Conservation (phyloP, 805 yeast species). For the Candida chilensis region DNA sequence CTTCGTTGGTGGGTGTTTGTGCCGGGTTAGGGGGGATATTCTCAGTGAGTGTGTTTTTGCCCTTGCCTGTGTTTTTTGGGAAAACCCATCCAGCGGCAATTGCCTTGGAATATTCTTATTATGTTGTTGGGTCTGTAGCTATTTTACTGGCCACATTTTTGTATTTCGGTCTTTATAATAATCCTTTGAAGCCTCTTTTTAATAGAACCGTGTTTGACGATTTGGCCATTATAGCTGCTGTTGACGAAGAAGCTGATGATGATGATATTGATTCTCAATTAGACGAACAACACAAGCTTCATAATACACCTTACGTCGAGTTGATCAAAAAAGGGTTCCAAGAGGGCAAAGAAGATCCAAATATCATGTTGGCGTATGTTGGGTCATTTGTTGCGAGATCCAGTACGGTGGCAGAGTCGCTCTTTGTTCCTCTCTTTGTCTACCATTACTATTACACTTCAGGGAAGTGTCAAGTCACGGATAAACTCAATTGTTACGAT, state of each 20-base stretch:
- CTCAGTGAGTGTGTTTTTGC: slow-evolving; percentile 44
- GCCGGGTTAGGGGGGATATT: slow-evolving; percentile 64
- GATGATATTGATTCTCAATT: slow-evolving; percentile 6
- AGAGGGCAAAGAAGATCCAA: slow-evolving; percentile 33
- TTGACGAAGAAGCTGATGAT: slow-evolving; percentile 9
- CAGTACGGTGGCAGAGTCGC: slow-evolving; percentile 46
- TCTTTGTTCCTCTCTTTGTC: slow-evolving; percentile 57
- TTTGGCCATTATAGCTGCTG: slow-evolving; percentile 13
- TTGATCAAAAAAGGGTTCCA: slow-evolving; percentile 37
- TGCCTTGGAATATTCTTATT: slow-evolving; percentile 39
- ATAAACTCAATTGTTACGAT: slow-evolving; percentile 40
- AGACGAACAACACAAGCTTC: slow-evolving; percentile 5
- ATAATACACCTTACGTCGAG: slow-evolving; percentile 19
- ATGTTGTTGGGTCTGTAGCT: slow-evolving; percentile 34
- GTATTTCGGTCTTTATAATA: slow-evolving; percentile 34
- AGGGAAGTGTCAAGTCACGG: slow-evolving; percentile 35
- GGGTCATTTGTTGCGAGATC: slow-evolving; percentile 60
- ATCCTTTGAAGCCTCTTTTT: slow-evolving; percentile 15
- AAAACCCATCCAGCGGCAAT: slow-evolving; percentile 25
- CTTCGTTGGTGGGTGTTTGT: slow-evolving; percentile 53
- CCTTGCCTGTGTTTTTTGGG: slow-evolving; percentile 46
- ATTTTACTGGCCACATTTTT: slow-evolving; percentile 26
- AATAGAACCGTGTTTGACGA: slow-evolving; percentile 20
- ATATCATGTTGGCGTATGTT: slow-evolving; percentile 44
- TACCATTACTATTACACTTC: slow-evolving; percentile 42